Base-by-base conservation (phyloP, 768 basidiomycete species). In the Xanthoconium purpureum region DNA sequence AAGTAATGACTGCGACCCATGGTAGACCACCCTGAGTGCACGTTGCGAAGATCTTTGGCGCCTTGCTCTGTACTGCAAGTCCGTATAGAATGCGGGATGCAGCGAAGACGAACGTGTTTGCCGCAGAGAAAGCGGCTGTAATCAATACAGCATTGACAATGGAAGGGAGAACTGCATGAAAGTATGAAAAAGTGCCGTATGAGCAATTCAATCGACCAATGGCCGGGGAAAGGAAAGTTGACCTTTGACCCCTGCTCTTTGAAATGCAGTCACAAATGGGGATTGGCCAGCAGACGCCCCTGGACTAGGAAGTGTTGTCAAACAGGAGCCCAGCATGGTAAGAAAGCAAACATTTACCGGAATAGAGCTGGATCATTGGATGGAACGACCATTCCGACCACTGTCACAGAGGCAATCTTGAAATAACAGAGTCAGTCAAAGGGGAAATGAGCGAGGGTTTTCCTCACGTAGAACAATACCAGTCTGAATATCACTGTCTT, bases 261-360 rank as follows among this genome's bases (percentile, higher is more conserved):
- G 79, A 61, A 94, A 84, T 18, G 90, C 91, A 59, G 94, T 87
- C 52, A 94, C 91, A 71, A 90, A 95, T 3, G 92, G 92, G 5
- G 89, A 91, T 50, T 85, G 69, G 1, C 86, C 83, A n/a, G 90
- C 91, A 17, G 60, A 55, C 4, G 1, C 29, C n/a, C 58, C 63
- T 1, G 62, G 18, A 44, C 62, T 64, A 40, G 17, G 39, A 39
- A 32, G 2, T 7, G 20, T 14, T 14, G 43, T 60, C 12, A 60
- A 29, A 42, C 12, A 2, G 33, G 6, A 35, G 28, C 18, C 15
- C 36, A 39, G 32, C 5, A 2, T 35, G 14, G 8, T 15, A 35
- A 35, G n/a, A 2, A 39, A 11, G 24, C 50, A 63, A 42, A 56
- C 24, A 24, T 24, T 72, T 74, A 57, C 53, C 72, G 66, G 40